Base-by-base conservation (phyloP, 306 rosid species). In the Medicago truncatula region DNA sequence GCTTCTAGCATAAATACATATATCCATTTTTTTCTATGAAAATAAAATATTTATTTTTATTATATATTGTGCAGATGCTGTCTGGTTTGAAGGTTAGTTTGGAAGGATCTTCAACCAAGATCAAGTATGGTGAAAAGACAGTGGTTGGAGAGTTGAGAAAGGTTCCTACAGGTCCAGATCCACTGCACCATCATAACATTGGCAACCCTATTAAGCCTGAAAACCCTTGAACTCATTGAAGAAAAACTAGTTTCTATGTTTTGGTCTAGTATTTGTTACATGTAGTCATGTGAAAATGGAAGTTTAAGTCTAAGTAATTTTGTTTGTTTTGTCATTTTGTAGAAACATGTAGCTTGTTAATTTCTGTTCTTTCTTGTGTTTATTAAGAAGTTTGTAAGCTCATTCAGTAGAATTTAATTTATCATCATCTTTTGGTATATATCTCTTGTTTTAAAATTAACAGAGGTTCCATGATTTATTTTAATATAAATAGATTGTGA, bases 111-210 rank as follows among this genome's bases (percentile, higher is more conserved):
- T 74, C 60, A 25, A 75, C 61, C 18, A 82, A 75, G 56, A 41
- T 69, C 41, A 73, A 43, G 70, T 8, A 43, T 47, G 76, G 69
- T 31, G 79, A 77, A 21, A 77, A 64, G 28, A 13, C 68, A 52
- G 15, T 61, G 61, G 77, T 56, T 17, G 81, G 76, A 83, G 88
- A 83, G 83, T 71, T 90, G 43, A 86, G 91, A 87, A 83, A 75
- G 67, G 87, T 85, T 78, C 96, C 91, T 12, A 80, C 90, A 0
- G 93, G 96, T 53, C 96, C 96, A 60, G 91, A 90, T 61, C 96
- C 96, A 0, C 67, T 90, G 66, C 96, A 90, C 72, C 96, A 87
- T 31, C 79, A 90, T 46, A 44, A 9, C 31, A 88, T 87, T 16
- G 87, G 82, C 31, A 70, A 40, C 78, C 93, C 96, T 40, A 64